A percentile compares a stretch with the other conserved stretches of the same genome.
Conservation (phyloP, 345 rosid genomes). For the Lepidium africanum region DNA sequence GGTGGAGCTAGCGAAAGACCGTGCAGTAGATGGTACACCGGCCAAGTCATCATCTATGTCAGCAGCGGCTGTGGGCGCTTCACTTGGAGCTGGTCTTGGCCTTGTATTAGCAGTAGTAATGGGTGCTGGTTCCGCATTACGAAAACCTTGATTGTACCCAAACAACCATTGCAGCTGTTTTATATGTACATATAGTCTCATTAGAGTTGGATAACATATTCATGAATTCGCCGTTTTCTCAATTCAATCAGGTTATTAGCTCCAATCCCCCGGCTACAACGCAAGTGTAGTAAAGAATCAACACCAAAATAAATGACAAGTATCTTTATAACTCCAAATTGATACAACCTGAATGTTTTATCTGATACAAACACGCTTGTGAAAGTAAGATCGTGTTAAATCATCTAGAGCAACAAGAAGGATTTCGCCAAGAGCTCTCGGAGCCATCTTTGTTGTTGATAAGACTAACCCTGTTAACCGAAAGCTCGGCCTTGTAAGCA, state of each 20-base stretch:
- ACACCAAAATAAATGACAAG: background rate
- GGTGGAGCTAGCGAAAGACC: conserved; percentile 48
- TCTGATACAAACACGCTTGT: background rate
- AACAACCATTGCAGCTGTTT: background rate
- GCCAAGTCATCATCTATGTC: conserved; percentile 58
- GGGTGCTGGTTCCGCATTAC: conserved; percentile 94
- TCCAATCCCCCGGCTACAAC: background rate
- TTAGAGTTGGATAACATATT: background rate
- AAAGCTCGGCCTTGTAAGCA: conserved; percentile 47
- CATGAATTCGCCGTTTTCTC: background rate
- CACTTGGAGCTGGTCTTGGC: conserved; percentile 94
- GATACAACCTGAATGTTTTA: background rate
- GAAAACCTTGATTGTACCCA: conserved; percentile 56
- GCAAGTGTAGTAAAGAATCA: background rate
- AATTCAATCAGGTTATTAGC: background rate
- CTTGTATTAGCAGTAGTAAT: conserved; percentile 86
- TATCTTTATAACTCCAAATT: background rate
- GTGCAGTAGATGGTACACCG: conserved; percentile 37
- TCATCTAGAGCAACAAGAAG: conserved; percentile 46
- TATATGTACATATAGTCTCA: conserved; percentile 12
- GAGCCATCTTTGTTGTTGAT: conserved; percentile 35
- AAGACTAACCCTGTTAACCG: conserved; percentile 61
- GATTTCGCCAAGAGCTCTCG: conserved; percentile 23
- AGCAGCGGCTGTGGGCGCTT: conserved; percentile 91
- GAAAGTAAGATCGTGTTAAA: background rate